Evolutionary conservation across 2,329 filamentous ascomycete genomes (phyloP).

Genomic region (Xylogone sp.): DNA sequence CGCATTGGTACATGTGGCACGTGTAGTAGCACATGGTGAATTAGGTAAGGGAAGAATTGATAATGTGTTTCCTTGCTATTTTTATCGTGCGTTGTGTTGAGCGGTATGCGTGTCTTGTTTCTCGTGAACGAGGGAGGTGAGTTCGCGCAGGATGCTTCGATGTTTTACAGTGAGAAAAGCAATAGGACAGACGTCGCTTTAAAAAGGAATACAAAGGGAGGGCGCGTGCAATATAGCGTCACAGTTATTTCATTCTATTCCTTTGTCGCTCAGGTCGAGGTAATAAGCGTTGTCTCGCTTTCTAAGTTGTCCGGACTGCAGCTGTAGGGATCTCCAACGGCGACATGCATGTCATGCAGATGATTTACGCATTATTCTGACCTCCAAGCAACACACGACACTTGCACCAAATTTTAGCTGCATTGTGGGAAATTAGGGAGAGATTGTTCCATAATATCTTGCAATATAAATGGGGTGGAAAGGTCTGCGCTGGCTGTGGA

Average conservation of each 20-base stretch:
- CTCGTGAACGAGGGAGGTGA: no score
- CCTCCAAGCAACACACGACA: background rate
- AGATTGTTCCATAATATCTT: no score
- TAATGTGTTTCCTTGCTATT: background rate
- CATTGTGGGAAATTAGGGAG: constrained; percentile 7
- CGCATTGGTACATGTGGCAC: background rate
- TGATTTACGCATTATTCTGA: background rate
- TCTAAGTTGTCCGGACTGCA: background rate
- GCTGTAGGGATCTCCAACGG: background rate
- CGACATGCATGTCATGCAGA: background rate
- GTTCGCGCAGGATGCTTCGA: no score
- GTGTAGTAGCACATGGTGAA: background rate
- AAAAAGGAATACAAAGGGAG: no score
- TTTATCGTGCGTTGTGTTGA: background rate
- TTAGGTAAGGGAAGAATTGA: background rate
- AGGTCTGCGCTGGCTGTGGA: no score
- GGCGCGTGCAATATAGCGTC: background rate
- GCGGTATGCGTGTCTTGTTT: background rate
- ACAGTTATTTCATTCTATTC: background rate
- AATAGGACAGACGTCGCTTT: no score
- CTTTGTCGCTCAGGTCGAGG: background rate
- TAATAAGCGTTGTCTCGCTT: background rate
- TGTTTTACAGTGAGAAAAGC: no score
- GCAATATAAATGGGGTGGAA: no score
- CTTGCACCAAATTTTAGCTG: background rate